These are phyloP conservation scores for Echinochloa phyllopogon DNA, from an alignment of 176 grass and related monocot species.

Conservation along the genomic window DNA sequence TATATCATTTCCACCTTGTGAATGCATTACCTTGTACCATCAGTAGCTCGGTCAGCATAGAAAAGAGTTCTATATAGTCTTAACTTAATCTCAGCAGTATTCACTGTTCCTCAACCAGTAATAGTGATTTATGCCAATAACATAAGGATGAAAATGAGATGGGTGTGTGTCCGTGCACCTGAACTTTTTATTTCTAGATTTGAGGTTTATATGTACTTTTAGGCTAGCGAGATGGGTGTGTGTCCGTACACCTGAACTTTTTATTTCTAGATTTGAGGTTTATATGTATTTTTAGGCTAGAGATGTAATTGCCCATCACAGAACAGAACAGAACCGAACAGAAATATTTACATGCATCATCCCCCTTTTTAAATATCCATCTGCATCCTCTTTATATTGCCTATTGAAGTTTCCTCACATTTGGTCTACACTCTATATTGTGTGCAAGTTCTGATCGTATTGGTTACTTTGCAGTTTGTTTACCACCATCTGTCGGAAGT, in stretches of 20 bases:
- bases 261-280: not conserved
- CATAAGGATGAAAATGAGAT: not conserved
- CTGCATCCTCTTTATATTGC: not conserved
- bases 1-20: not conserved
- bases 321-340: not conserved
- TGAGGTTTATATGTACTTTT: not conserved
- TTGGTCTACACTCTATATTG: not conserved
- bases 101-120: not conserved
- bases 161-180: not conserved
- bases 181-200: not conserved
- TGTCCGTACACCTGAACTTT: not conserved
- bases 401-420: not conserved
- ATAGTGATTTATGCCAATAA: not conserved
- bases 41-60: constrained; percentile 10
- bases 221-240: not conserved
- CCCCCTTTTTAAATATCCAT: not conserved
- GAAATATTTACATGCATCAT: not conserved
- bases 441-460: not conserved
- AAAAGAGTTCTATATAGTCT: not conserved
- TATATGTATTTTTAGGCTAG: not conserved
- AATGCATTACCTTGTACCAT: not conserved
- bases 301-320: not conserved
- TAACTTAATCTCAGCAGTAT: not conserved
- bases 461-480: constrained; percentile 53
- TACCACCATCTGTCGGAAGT: constrained; percentile 57